Evolutionary conservation across 202 grass and related monocot genomes (phyloP).

Genomic region (Sporobolus alterniflorus): DNA sequence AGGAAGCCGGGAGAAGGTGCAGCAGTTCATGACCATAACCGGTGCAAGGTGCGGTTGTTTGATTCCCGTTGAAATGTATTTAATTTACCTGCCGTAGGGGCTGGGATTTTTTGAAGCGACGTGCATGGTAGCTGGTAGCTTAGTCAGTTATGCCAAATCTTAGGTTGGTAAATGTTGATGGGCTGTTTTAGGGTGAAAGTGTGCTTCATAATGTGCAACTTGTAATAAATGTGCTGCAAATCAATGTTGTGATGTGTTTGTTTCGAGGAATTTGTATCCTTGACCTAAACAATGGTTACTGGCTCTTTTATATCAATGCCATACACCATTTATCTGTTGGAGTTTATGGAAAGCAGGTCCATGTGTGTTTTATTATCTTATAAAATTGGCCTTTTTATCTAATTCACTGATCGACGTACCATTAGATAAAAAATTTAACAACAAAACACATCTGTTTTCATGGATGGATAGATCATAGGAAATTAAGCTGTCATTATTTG

Average conservation of each 20-base stretch:
- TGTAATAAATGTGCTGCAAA: not conserved
- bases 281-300: not conserved
- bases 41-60: conserved; percentile 65
- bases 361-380: not conserved
- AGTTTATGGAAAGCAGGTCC: not conserved
- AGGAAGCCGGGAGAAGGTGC: conserved; percentile 95
- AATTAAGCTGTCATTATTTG: not conserved
- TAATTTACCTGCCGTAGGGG: not conserved
- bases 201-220: not conserved
- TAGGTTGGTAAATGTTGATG: not conserved
- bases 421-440: not conserved
- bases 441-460: not conserved
- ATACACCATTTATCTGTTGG: not conserved
- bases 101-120: conserved; percentile 18
- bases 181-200: not conserved
- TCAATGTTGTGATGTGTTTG: not conserved
- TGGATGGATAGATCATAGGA: not conserved
- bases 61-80: conserved; percentile 1
- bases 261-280: conserved; percentile 1
- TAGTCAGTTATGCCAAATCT: not conserved
- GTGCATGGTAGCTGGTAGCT: not conserved
- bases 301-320: not conserved
- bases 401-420: not conserved
- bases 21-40: conserved; percentile 98
- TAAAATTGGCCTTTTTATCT: not conserved